A percentile compares a stretch with the other conserved stretches of the same genome.
phyloP scores from a whole-genome alignment of 169 alveolate genomes.

The Amoebophrya sp. region DNA sequence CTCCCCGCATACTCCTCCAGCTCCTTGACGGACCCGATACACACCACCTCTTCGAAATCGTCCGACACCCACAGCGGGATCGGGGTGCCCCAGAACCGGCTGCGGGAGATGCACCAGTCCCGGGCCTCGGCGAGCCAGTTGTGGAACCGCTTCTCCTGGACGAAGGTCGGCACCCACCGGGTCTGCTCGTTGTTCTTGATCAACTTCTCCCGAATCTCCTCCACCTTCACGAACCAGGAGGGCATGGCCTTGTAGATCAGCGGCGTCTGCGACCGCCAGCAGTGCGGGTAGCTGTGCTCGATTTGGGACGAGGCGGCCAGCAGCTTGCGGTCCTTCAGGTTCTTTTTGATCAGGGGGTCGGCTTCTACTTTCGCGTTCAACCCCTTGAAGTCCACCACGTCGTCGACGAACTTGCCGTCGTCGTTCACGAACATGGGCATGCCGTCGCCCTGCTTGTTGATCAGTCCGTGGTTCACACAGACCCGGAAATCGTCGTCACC shows the following conservation, averaged over 20 bases:
- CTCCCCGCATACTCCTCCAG: slow-evolving; percentile 53
- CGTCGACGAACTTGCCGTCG: background rate
- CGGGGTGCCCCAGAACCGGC: slow-evolving; percentile 97
- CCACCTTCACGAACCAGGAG: slow-evolving; percentile 97
- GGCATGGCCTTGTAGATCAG: slow-evolving; percentile 93
- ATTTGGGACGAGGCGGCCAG: background rate
- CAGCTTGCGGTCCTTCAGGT: background rate
- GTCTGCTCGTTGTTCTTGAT: slow-evolving; percentile 65
- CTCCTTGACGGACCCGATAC: slow-evolving; percentile 77
- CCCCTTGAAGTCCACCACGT: background rate
- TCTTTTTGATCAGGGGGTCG: background rate
- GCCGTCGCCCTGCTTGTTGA: slow-evolving; percentile 28
- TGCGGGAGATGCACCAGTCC: slow-evolving; percentile 99
- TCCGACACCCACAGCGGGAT: slow-evolving; percentile 44
- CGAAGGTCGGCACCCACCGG: slow-evolving; percentile 83
- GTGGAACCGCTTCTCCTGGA: slow-evolving; percentile 94
- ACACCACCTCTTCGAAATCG: slow-evolving; percentile 84
- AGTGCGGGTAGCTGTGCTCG: slow-evolving; percentile 92
- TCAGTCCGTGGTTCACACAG: slow-evolving; percentile 37
- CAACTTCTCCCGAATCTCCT: slow-evolving; percentile 80
- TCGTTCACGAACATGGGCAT: slow-evolving; percentile 12
- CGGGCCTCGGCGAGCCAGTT: slow-evolving; percentile 98
- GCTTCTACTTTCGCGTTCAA: background rate
- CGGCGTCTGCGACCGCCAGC: slow-evolving; percentile 99
- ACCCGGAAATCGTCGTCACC: slow-evolving; percentile 45